phyloP scores from a whole-genome alignment of 805 yeast genomes.

The Saccharomycopsis vini region DNA sequence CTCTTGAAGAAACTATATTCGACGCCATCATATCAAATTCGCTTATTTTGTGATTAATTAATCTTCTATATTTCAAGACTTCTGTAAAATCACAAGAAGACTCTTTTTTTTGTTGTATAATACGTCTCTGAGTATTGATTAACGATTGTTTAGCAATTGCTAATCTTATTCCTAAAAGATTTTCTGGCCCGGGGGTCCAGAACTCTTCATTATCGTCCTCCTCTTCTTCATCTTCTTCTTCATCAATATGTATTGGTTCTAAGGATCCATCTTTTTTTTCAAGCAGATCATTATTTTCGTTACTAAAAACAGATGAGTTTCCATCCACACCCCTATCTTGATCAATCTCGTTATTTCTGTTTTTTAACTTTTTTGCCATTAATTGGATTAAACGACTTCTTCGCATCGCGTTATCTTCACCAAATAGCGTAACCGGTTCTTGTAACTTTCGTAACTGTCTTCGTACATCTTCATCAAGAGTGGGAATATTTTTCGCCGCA shows the following conservation, averaged over 20 bases:
- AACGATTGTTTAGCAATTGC: constrained; percentile 46
- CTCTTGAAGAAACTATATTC: constrained; percentile 61
- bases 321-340: background rate
- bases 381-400: constrained; percentile 48
- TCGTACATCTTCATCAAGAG: constrained; percentile 57
- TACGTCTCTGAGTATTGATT: constrained; percentile 34
- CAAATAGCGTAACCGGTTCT: constrained; percentile 47
- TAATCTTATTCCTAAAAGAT: constrained; percentile 43
- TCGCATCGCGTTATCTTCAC: constrained; percentile 54
- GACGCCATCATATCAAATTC: constrained; percentile 45
- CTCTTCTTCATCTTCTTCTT: constrained; percentile 28
- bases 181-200: constrained; percentile 67
- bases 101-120: constrained; percentile 27
- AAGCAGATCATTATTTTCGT: background rate
- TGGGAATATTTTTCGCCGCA: constrained; percentile 36
- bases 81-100: constrained; percentile 32
- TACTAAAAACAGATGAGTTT: background rate
- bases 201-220: constrained; percentile 68
- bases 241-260: constrained; percentile 14
- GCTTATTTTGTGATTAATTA: constrained; percentile 27
- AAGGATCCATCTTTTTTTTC: constrained; percentile 5
- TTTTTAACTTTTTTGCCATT: constrained; percentile 22
- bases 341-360: constrained; percentile 4
- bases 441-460: constrained; percentile 37
- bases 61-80: constrained; percentile 40